These are phyloP conservation scores for Lumnitzera racemosa DNA, from an alignment of 345 rosid species.

Conservation along the genomic window DNA sequence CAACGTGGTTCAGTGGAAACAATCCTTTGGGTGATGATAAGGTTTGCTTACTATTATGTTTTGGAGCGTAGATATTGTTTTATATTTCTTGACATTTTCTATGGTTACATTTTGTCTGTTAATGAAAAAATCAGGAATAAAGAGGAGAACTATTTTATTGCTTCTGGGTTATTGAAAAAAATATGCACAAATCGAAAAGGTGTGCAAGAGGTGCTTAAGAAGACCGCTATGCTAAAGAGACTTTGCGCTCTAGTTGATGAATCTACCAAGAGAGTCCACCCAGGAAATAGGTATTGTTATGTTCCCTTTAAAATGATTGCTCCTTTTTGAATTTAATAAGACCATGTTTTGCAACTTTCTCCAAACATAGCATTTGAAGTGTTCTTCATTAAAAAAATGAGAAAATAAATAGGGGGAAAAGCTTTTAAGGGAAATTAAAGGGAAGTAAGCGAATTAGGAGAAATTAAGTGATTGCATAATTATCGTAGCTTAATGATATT, in stretches of 20 bases:
- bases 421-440: too few relatives aligned
- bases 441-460: too few relatives aligned
- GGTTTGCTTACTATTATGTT: constrained; percentile 27
- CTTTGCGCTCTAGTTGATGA: constrained; percentile 62
- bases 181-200: constrained; percentile 50
- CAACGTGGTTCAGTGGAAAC: constrained; percentile 52
- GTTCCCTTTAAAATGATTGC: background rate
- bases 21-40: constrained; percentile 59
- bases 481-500: too few relatives aligned
- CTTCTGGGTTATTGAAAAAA: constrained; percentile 59
- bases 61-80: background rate
- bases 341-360: too few relatives aligned
- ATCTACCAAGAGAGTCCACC: constrained; percentile 43
- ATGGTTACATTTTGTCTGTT: background rate
- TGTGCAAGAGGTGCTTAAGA: constrained; percentile 36
- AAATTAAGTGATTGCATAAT: too few relatives aligned
- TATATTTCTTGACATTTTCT: too few relatives aligned
- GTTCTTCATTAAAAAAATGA: too few relatives aligned
- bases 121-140: constrained; percentile 57
- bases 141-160: constrained; percentile 78
- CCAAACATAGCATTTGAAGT: too few relatives aligned
- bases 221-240: constrained; percentile 57
- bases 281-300: constrained; percentile 39
- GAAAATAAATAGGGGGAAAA: too few relatives aligned
- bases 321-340: too few relatives aligned